Percentiles rank a stretch among this genome's conserved stretches.
phyloP scores from a whole-genome alignment of 345 rosid species.

The Corchorus olitorius region DNA sequence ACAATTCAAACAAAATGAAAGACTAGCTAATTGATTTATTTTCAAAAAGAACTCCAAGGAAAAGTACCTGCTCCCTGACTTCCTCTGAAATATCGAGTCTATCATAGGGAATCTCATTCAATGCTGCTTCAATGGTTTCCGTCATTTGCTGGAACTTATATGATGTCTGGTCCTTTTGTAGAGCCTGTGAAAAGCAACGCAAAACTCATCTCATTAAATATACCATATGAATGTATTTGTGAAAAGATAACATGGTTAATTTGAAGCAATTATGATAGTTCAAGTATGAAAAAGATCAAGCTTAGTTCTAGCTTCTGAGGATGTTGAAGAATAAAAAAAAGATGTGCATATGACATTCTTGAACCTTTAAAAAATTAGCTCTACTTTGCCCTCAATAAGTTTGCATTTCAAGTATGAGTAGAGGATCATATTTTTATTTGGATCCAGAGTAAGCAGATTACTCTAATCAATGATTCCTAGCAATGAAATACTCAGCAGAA shows the following conservation, averaged over 20 bases:
- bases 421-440: background rate
- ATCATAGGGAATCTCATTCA: constrained; percentile 61
- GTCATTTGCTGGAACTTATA: constrained; percentile 53
- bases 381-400: background rate
- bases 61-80: constrained; percentile 82
- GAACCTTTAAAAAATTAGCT: background rate
- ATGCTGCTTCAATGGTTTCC: constrained; percentile 71
- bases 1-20: background rate
- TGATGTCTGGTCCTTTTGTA: constrained; percentile 49
- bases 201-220: background rate
- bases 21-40: background rate
- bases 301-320: background rate
- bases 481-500: background rate
- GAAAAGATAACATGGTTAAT: constrained; percentile 2
- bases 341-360: background rate
- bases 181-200: constrained; percentile 43
- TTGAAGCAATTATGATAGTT: background rate
- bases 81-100: constrained; percentile 72
- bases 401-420: background rate
- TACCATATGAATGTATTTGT: background rate
- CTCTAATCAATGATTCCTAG: background rate
- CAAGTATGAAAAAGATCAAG: background rate
- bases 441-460: background rate
- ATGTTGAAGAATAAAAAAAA: background rate
- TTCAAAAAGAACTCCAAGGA: background rate